These are phyloP conservation scores for Dichotomocladium elegans DNA, from an alignment of 371 early-diverging fungal species.

Conservation along the genomic window DNA sequence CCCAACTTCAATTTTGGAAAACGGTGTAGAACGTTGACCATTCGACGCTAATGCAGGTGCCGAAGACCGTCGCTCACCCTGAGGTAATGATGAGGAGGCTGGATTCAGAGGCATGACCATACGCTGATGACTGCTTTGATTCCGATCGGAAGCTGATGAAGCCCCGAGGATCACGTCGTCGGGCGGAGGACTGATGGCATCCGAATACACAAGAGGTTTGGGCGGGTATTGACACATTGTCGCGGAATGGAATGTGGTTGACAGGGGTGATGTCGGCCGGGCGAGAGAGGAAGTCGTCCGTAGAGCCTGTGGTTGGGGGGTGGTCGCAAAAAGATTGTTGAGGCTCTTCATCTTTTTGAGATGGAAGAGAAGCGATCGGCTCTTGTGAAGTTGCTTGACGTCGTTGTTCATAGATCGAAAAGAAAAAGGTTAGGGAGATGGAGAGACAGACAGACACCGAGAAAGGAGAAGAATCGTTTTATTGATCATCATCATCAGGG, in stretches of 20 bases:
- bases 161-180: neutral
- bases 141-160: neutral
- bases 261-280: no score
- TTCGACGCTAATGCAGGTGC: conserved; percentile 4
- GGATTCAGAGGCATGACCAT: neutral
- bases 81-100: no score
- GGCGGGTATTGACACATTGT: conserved; percentile 27
- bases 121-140: conserved; percentile 3
- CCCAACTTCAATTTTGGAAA: no score
- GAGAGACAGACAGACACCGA: no score
- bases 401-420: no score
- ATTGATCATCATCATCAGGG: no score
- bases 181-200: conserved; percentile 20
- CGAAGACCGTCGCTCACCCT: neutral
- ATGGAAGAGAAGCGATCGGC: neutral
- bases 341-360: conserved; percentile 9
- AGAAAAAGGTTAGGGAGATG: no score
- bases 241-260: conserved; percentile 1
- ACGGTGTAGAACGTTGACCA: no score
- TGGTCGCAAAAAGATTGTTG: neutral
- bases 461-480: conserved; percentile 5
- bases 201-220: conserved; percentile 30
- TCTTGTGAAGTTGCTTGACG: neutral
- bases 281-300: no score
- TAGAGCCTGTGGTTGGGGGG: neutral